These are phyloP conservation scores for Baorangia bicolor DNA, from an alignment of 768 basidiomycete species.

Conservation along the genomic window DNA sequence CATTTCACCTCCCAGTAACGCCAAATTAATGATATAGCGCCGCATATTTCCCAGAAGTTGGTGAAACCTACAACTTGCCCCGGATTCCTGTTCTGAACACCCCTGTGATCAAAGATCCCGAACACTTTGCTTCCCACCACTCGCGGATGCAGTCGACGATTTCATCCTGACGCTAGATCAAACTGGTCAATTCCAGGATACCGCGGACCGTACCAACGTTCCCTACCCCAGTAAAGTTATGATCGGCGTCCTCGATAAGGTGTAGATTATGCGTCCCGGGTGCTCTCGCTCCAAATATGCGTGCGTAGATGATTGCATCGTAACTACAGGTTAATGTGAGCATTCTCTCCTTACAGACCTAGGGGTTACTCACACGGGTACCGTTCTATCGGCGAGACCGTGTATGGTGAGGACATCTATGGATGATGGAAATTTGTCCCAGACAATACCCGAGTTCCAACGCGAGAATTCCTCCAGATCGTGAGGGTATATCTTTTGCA, in stretches of 20 bases:
- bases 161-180: conserved; percentile 56
- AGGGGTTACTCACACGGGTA: conserved; percentile 58
- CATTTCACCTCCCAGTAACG: not conserved
- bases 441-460: conserved; percentile 69
- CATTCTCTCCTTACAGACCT: not conserved
- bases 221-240: conserved; percentile 67
- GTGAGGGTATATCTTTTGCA: conserved; percentile 51
- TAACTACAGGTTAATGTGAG: conserved; percentile 42
- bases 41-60: not conserved
- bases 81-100: conserved; percentile 59
- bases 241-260: conserved; percentile 72
- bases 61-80: conserved; percentile 41
- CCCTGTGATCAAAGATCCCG: conserved; percentile 55
- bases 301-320: conserved; percentile 70
- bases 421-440: conserved; percentile 60
- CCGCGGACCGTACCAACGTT: not conserved
- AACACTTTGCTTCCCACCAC: conserved; percentile 57
- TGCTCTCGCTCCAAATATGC: conserved; percentile 51
- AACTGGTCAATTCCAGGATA: conserved; percentile 2
- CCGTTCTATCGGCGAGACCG: conserved; percentile 65
- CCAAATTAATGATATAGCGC: not conserved
- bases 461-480: conserved; percentile 60
- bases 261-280: conserved; percentile 73
- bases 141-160: conserved; percentile 65
- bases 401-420: conserved; percentile 76